Base-by-base conservation (phyloP, 2,329 filamentous ascomycete species). In the Fusarium caatingaense region DNA sequence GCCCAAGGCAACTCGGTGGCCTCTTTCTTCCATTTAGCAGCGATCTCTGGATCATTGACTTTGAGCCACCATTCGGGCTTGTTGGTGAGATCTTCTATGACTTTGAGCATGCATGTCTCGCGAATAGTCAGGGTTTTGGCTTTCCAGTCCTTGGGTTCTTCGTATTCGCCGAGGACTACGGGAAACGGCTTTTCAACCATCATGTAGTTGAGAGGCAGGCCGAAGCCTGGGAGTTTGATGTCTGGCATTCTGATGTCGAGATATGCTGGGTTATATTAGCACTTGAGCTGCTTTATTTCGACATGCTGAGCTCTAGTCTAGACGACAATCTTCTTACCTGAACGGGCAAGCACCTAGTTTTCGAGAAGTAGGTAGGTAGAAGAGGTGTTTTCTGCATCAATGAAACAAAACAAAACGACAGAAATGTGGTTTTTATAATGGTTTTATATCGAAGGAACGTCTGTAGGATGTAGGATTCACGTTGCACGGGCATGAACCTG, bases 41-140 rank as follows among this genome's bases (percentile, higher is more conserved):
- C 37, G 47, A 80, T 76, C 1, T 73, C 64, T 1, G 70, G 42
- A 20, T 78, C 69, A 3, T 64, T 64, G 15, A 78, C 73, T 47
- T 80, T 80, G 51, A 44, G 60, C 78, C 77, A 79, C 78, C 78
- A 80, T 10, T 79, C 74, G 18, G 77, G 74, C 56, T 79, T 80
- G 56, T 80, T 76, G 47, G 77, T 79, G 27, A 80, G 56, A 23
- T 78, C 74, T 34, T 80, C 77, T 1, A 80, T 69, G 13, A 77
- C 47, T 51, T 71, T 74, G 18, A 80, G 69, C 76, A 80, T 80
- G 63, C 76, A 79, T 3, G 72, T 60, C 56, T 80, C 77, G 1
- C 77, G 76, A 34, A 76, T 71, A 15, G 73, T 66, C 16, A 79
- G 64, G 2, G 77, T 79, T 2, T 18, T 23, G 3, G 78, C 76